These are phyloP conservation scores for Nannochloris sp. DNA, from an alignment of 139 green algal genomes.

Conservation along the genomic window DNA sequence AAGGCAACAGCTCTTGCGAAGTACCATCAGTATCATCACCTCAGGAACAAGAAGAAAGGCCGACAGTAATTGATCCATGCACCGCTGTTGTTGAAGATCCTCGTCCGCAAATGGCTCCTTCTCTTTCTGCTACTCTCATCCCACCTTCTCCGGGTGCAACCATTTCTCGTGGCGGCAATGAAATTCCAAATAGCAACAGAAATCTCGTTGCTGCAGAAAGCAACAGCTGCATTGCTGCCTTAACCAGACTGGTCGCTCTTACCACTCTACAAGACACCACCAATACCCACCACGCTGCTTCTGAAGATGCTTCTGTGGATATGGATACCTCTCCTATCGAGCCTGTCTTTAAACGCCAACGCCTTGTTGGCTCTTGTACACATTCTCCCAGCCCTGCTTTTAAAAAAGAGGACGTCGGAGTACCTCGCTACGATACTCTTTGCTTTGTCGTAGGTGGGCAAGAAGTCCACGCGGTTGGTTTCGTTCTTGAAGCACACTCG, in stretches of 20 bases:
- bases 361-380: background rate
- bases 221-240: background rate
- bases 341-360: background rate
- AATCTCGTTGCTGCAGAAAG: no score
- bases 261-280: no score
- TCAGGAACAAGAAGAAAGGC: background rate
- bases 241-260: background rate
- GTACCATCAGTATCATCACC: background rate
- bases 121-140: background rate
- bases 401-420: background rate
- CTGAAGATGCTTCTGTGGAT: background rate
- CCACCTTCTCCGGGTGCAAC: background rate
- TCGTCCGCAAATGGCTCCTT: background rate
- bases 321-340: background rate
- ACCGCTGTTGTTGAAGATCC: background rate
- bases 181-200: background rate
- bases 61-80: background rate
- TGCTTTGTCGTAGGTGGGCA: background rate
- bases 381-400: background rate
- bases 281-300: background rate
- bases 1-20: background rate
- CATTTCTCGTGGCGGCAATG: background rate
- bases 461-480: slow-evolving; percentile 9
- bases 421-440: slow-evolving; percentile 12
- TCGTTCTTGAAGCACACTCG: slow-evolving; percentile 6